These are phyloP conservation scores for Phytophthora pinifolia DNA, from an alignment of 352 stramenopile species.

Conservation along the genomic window DNA sequence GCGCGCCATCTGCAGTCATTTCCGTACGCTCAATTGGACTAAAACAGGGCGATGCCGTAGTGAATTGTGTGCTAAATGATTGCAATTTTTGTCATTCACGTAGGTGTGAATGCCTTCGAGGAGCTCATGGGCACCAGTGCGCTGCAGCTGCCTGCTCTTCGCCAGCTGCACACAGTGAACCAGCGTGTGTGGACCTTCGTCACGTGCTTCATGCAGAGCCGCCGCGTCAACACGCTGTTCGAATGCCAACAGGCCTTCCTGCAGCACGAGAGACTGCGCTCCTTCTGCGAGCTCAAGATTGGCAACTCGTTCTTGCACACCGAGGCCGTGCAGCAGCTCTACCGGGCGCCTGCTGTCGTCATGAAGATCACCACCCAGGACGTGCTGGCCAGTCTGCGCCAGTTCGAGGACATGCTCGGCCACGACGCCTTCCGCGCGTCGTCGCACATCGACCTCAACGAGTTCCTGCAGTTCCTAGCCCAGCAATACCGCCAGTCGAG, in stretches of 20 bases:
- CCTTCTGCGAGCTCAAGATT: conserved; percentile 69
- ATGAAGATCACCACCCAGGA: conserved; percentile 65
- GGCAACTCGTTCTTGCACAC: conserved; percentile 82
- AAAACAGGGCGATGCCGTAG: neutral
- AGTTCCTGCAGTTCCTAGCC: conserved; percentile 75
- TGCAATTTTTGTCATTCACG: neutral
- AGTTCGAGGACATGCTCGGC: conserved; percentile 65
- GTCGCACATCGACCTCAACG: conserved; percentile 58
- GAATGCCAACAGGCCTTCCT: conserved; percentile 74
- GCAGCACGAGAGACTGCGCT: conserved; percentile 59
- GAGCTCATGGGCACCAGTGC: conserved; percentile 47
- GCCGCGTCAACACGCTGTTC: conserved; percentile 70
- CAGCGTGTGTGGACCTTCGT: conserved; percentile 83
- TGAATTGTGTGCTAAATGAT: conserved; percentile 2
- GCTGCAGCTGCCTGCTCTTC: conserved; percentile 47
- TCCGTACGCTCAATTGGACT: conserved; percentile 39
- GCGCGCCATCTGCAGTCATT: conserved; percentile 63
- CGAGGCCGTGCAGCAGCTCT: conserved; percentile 77
- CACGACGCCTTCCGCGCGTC: conserved; percentile 65
- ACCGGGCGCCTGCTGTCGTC: conserved; percentile 45
- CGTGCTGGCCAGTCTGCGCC: conserved; percentile 58
- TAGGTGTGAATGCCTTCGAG: conserved; percentile 54
- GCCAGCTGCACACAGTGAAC: conserved; percentile 63
- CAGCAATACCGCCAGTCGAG: conserved; percentile 69
- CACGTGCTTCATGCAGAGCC: conserved; percentile 73